Base-by-base conservation (phyloP, 2,329 filamentous ascomycete species). In the Aspergillus cejpii region DNA sequence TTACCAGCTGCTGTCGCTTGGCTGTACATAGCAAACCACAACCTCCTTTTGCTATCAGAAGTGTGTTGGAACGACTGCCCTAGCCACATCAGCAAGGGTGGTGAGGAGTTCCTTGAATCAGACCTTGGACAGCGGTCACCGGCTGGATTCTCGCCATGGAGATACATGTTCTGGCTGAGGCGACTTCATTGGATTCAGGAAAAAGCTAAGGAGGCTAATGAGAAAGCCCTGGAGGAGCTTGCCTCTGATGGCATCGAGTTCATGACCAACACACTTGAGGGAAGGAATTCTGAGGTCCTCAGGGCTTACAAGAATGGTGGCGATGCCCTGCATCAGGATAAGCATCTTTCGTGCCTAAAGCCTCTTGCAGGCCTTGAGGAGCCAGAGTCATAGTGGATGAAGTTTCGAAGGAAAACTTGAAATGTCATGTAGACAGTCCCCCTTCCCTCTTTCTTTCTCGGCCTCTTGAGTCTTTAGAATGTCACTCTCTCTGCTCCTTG, bases 131-230 rank as follows among this genome's bases (percentile, higher is more conserved):
- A 50, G 44, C 57, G 53, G 44, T 44, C 55, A 28, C 52, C 51
- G 5, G 20, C 43, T 44, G 57, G 55, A 37, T 56, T 60, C 37
- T 45, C 47, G 5, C 55, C 54, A 14, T 60, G 53, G 57, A 55
- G 58, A 51, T 59, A 42, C 5, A 50, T 60, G 46, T 60, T 42
- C 49, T 60, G 57, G 58, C 42, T 60, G 3, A 59, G 54, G 49
- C 50, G 55, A 41, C 46, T 59, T 2, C 53, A 57, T 49, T 44
- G 55, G 23, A 55, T 58, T 24, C 41, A 42, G 14, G 54, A 57
- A 5, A 39, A 58, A 24, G 51, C 57, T 1, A 48, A 37, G 4
- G 34, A 51, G 33, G 51, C 50, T 2, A 39, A 47, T 14, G 57
- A 59, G 29, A 51, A 52, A 21, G 2, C 2, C 11, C n/a, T 60